These are phyloP conservation scores for Alternaria gaisen DNA, from an alignment of 2,329 filamentous ascomycete genomes.

Conservation along the genomic window DNA sequence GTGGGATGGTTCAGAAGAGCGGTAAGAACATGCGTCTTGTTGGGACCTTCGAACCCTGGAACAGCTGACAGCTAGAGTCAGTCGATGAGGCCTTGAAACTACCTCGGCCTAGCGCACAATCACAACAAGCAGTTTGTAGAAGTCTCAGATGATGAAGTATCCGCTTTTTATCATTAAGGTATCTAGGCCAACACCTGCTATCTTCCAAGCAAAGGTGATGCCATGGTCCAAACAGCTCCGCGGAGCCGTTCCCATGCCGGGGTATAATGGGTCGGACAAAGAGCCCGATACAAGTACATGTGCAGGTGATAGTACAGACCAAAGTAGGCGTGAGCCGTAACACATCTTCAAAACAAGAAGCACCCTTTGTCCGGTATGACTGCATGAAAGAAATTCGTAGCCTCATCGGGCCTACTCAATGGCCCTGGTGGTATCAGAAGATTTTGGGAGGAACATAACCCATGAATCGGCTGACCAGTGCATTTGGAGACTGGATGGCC, in stretches of 20 bases:
- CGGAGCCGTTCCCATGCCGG: slow-evolving; percentile 33
- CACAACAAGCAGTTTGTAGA: slow-evolving; percentile 7
- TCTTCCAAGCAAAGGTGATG: slow-evolving; percentile 40
- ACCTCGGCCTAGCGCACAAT: slow-evolving; percentile 21
- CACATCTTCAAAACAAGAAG: slow-evolving; percentile 43
- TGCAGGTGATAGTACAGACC: slow-evolving; percentile 53
- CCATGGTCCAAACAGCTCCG: slow-evolving; percentile 33
- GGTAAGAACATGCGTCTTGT: slow-evolving; percentile 49
- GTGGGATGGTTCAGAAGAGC: slow-evolving; percentile 50
- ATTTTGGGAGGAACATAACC: slow-evolving; percentile 47
- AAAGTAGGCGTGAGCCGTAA: slow-evolving; percentile 50
- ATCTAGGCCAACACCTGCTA: slow-evolving; percentile 44
- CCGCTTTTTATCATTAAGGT: slow-evolving; percentile 48
- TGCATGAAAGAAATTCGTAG: slow-evolving; percentile 50
- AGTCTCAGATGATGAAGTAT: slow-evolving; percentile 27
- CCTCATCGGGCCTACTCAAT: slow-evolving; percentile 48
- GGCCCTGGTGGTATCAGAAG: slow-evolving; percentile 46
- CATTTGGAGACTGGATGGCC: slow-evolving; percentile 10
- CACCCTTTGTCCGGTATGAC: slow-evolving; percentile 39
- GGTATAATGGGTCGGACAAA: slow-evolving; percentile 48
- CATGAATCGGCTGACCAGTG: slow-evolving; percentile 33
- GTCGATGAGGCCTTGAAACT: slow-evolving; percentile 16
- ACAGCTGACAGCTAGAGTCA: slow-evolving; percentile 27
- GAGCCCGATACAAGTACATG: slow-evolving; percentile 51
- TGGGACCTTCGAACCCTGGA: slow-evolving; percentile 34